phyloP scores from a whole-genome alignment of 2,329 filamentous ascomycete genomes.

The Stylonectria norvegica region DNA sequence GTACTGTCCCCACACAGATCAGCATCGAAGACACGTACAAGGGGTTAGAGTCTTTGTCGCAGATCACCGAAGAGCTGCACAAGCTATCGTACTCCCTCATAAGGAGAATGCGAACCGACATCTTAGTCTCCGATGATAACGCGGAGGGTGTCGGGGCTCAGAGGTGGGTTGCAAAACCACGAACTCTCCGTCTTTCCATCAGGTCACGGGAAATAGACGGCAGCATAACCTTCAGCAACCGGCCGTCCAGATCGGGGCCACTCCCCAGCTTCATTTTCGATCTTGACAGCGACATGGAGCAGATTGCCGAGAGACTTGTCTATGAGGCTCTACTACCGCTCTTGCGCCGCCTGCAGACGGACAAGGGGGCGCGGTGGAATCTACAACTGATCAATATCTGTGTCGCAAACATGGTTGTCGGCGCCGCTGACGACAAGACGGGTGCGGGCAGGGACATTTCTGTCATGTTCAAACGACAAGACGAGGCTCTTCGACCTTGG shows the following conservation, averaged over 20 bases:
- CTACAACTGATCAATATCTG: constrained; percentile 82
- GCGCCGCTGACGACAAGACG: constrained; percentile 47
- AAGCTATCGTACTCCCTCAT: constrained; percentile 68
- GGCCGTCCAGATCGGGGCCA: constrained; percentile 71
- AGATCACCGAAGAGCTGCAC: constrained; percentile 66
- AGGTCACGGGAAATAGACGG: constrained; percentile 52
- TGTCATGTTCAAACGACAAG: constrained; percentile 76
- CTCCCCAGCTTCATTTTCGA: constrained; percentile 73
- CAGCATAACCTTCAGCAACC: constrained; percentile 54
- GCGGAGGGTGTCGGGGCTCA: constrained; percentile 31
- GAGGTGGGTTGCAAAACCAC: constrained; percentile 75
- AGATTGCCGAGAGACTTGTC: constrained; percentile 65
- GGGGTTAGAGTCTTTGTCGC: constrained; percentile 60
- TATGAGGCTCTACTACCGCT: constrained; percentile 65
- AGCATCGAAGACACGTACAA: constrained; percentile 92
- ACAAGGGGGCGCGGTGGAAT: constrained; percentile 66
- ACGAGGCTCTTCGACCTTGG: constrained; percentile 65
- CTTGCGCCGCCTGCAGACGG: constrained; percentile 70
- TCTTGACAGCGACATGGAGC: constrained; percentile 53
- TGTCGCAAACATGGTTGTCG: constrained; percentile 75
- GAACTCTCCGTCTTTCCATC: constrained; percentile 76
- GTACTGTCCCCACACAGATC: constrained; percentile 77
- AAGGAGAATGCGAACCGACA: constrained; percentile 73
- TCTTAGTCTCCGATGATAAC: constrained; percentile 53
- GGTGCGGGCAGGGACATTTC: constrained; percentile 72